Base-by-base conservation (phyloP, 1,284 basidiomycete genomes). In the Fomitopsis palustris region DNA sequence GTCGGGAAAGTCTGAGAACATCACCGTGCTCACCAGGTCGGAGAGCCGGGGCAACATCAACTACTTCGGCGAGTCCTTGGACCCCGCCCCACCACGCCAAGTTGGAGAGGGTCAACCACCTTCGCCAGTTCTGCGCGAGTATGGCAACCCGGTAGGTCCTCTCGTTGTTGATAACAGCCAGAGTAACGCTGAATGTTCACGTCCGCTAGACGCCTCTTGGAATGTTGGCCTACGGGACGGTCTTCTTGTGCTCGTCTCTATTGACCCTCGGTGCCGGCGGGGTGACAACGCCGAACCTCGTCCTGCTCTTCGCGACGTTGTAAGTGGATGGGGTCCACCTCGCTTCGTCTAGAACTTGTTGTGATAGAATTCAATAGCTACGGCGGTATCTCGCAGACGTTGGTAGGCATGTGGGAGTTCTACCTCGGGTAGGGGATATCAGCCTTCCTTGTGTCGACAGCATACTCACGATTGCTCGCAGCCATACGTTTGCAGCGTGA, bases 211-310 rank as follows among this genome's bases (percentile, higher is more conserved):
- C 59, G 10, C 59, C 59, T 9, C 51, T 60, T 10, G 59, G 59
- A 19, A 60, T 60, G 59, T 33, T 60, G 55, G 59, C 59, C n/a
- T 60, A 60, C 27, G 59, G 59, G 39, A 60, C 59, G 2, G 59
- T 60, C 41, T 60, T 60, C 52, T 42, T 60, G 39, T 60, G 59
- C 51, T 60, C 59, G 38, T 60, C 59, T 4, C 42, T 60, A 31
- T 17, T 60, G 29, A 60, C 59, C 8, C 52, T 60, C 6, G 55
- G 52, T 19, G 59, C 55, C 7, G 59, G 59, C 23, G 55, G 55
- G 5, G 59, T 60, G 25, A 56, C 55, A 23, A 53, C 59, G 42
- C 21, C 54, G 16, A 60, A 60, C 55, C 55, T 60, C 10, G 59
- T 60, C 37, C 37, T 60, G 19, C n/a, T 60, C 27, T 60, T 60